phyloP scores from a whole-genome alignment of 1,284 basidiomycete species.

The Ceratobasidium sp. region DNA sequence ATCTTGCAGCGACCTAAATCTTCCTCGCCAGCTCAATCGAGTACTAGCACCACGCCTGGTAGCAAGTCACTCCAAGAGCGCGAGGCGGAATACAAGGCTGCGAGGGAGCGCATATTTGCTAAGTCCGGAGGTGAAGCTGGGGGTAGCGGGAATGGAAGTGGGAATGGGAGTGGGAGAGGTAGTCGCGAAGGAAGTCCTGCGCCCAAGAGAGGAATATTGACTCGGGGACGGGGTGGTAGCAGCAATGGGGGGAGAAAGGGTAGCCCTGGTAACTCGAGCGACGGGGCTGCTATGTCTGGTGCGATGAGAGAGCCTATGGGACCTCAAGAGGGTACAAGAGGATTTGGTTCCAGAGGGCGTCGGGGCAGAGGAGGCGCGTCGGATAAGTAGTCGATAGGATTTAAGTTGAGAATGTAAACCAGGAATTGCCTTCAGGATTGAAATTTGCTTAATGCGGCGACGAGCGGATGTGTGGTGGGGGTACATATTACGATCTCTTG shows the following conservation, averaged over 20 bases:
- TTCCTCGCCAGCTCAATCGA: constrained; percentile 42
- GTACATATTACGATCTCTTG: not conserved
- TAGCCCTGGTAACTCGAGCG: constrained; percentile 12
- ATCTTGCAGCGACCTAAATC: constrained; percentile 49
- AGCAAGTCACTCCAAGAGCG: constrained; percentile 48
- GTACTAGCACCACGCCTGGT: constrained; percentile 4
- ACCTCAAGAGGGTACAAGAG: constrained; percentile 14
- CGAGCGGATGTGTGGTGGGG: not conserved
- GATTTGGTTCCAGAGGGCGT: constrained; percentile 36
- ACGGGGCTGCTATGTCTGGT: not conserved
- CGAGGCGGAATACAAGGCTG: constrained; percentile 50
- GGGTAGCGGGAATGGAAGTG: constrained; percentile 3
- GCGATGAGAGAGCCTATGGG: constrained; percentile 28
- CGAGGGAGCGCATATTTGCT: constrained; percentile 50
- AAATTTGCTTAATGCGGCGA: not conserved
- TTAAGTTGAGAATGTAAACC: not conserved
- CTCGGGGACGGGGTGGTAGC: constrained; percentile 25
- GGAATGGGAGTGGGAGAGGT: not conserved
- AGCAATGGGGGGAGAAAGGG: constrained; percentile 30
- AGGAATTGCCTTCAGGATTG: not conserved
- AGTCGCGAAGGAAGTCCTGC: constrained; percentile 41
- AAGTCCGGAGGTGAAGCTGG: constrained; percentile 28
- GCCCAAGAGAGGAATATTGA: constrained; percentile 40
- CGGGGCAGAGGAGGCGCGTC: constrained; percentile 11
- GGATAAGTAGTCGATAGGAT: constrained; percentile 7